These are phyloP conservation scores for Leucocoprinus sp. DNA, from an alignment of 768 basidiomycete genomes.

Conservation along the genomic window DNA sequence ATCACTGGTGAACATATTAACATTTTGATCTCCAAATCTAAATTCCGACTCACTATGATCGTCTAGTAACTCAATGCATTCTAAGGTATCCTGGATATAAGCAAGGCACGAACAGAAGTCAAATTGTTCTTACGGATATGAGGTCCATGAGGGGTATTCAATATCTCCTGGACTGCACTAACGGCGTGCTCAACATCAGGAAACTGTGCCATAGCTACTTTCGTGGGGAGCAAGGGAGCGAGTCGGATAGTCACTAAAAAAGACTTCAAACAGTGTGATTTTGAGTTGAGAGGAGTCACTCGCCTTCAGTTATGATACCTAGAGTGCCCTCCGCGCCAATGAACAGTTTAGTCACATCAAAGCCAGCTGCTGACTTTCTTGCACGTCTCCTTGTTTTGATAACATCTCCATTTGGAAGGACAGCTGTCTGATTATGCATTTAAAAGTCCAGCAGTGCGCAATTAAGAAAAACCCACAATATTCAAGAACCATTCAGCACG, in stretches of 20 bases:
- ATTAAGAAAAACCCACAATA: slow-evolving; percentile 37
- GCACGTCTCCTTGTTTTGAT: slow-evolving; percentile 78
- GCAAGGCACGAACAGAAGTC: not conserved
- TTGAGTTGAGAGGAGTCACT: not conserved
- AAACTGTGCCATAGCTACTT: slow-evolving; percentile 86
- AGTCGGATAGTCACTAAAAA: slow-evolving; percentile 69
- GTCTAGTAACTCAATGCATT: slow-evolving; percentile 86
- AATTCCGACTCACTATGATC: slow-evolving; percentile 43
- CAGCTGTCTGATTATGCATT: slow-evolving; percentile 53
- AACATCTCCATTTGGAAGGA: slow-evolving; percentile 77
- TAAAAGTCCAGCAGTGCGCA: not conserved
- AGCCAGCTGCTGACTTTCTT: slow-evolving; percentile 82
- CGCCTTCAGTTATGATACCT: slow-evolving; percentile 84
- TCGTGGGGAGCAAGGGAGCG: slow-evolving; percentile 72
- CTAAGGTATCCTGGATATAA: slow-evolving; percentile 24
- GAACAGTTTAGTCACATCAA: slow-evolving; percentile 81
- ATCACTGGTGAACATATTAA: slow-evolving; percentile 42
- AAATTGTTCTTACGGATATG: slow-evolving; percentile 55
- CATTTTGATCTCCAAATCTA: not conserved
- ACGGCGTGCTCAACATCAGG: slow-evolving; percentile 71
- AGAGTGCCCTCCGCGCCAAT: slow-evolving; percentile 87
- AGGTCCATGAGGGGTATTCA: slow-evolving; percentile 57
- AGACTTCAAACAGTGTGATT: not conserved
- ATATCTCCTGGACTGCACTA: slow-evolving; percentile 73
- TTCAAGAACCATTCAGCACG: slow-evolving; percentile 86